These are phyloP conservation scores for Geranium rotundifolium DNA, from an alignment of 345 rosid genomes.

Conservation along the genomic window DNA sequence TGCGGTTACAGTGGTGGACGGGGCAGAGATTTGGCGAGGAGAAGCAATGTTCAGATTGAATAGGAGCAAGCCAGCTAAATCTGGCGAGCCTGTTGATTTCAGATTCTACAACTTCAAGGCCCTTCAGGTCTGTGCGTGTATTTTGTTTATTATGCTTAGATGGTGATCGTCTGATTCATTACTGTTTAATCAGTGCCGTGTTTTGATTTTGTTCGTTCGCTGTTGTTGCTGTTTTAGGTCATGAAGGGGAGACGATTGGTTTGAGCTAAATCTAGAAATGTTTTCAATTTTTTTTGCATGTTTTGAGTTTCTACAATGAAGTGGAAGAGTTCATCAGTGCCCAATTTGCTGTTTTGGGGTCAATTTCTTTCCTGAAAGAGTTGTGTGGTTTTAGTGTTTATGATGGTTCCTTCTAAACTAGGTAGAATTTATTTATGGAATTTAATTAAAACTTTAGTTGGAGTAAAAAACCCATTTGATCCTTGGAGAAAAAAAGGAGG, in stretches of 20 bases:
- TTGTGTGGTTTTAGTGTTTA: background rate
- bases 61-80: conserved; percentile 23
- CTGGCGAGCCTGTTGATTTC: conserved; percentile 40
- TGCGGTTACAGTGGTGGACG: background rate
- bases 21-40: background rate
- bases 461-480: too few species aligned
- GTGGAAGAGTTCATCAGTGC: background rate
- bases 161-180: background rate
- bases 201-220: background rate
- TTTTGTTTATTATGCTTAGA: too few species aligned
- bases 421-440: background rate
- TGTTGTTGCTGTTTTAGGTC: background rate
- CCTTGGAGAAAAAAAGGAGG: background rate
- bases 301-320: background rate
- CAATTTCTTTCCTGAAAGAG: background rate
- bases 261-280: background rate
- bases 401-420: background rate
- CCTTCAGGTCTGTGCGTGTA: conserved; percentile 22
- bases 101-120: conserved; percentile 37
- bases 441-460: background rate
- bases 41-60: conserved; percentile 36
- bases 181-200: background rate
- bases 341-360: background rate
- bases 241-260: background rate
- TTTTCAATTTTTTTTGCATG: background rate